Evolutionary conservation across 257 asterid genomes (phyloP), one percentile per base, ranked within the genome.

Genomic region (Salvia miltiorrhiza): DNA sequence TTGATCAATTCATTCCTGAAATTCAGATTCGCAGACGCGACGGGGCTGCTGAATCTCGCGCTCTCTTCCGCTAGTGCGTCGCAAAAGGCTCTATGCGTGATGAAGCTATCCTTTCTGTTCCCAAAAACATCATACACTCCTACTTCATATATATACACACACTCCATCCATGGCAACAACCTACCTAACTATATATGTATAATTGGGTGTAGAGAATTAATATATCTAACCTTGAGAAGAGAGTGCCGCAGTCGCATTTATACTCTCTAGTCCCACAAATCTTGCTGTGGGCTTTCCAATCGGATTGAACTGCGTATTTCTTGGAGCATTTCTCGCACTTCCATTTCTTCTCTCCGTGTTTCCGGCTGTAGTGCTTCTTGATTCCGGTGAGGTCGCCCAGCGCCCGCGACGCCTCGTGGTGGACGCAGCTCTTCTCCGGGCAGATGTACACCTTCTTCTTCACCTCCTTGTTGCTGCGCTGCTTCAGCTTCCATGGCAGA

Each of bases 311-410:
- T 3, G 97, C 98, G 62, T 93, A 93, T 49, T 90, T 90, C 73
- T 92, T 92, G 3, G 97, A 85, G 40, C 98, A 92, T 11, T 92
- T 92, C 9, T 89, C 96, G 41, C 98, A 92, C 78, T 92, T 92
- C 96, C 96, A 92, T 30, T 92, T 92, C 83, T 92, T 90, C 82
- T 92, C 98, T 3, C 98, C 98, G 58, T 92, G 98, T 63, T 92
- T 92, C 16, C 98, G 69, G 73, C 96, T 88, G 71, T 28, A 92
- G 40, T 90, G 98, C 19, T 90, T 92, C 81, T 90, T 92, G 76
- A 92, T 85, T 0, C 98, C 97, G 0, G 98, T 92, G 23, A 92
- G 74, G 35, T 92, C 98, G 0, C 98, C 98, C 1, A 90, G 90
- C 0, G 98, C 98, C 33, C 98, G 79, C 0, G 92, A 76, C 1